These are phyloP conservation scores for Gliomastix tumulicola DNA, from an alignment of 2,329 filamentous ascomycete species.

Conservation along the genomic window DNA sequence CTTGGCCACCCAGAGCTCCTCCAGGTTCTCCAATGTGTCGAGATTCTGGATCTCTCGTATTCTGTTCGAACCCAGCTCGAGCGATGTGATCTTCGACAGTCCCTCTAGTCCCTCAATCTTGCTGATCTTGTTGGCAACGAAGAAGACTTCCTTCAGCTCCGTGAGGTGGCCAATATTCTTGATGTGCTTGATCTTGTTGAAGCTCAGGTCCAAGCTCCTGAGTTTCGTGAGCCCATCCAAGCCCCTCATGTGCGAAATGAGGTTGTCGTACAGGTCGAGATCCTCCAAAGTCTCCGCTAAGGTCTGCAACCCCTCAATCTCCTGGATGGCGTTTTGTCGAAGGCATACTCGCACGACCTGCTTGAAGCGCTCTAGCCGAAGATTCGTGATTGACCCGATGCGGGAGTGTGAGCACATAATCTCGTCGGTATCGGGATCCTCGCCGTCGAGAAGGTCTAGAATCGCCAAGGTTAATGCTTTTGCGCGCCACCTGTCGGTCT, in stretches of 20 bases:
- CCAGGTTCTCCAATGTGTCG: slow-evolving; percentile 67
- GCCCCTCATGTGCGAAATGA: slow-evolving; percentile 79
- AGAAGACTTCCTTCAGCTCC: slow-evolving; percentile 76
- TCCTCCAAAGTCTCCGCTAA: slow-evolving; percentile 67
- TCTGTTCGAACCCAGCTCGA: slow-evolving; percentile 88
- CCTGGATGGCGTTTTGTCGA: slow-evolving; percentile 82
- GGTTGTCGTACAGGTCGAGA: slow-evolving; percentile 93
- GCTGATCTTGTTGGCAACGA: slow-evolving; percentile 91
- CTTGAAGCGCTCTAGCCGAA: slow-evolving; percentile 78
- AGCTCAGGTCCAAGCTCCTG: slow-evolving; percentile 80
- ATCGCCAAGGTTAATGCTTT: not conserved
- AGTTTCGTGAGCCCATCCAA: slow-evolving; percentile 73
- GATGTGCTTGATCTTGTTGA: slow-evolving; percentile 99
- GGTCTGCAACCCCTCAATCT: slow-evolving; percentile 65
- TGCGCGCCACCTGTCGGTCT: not conserved
- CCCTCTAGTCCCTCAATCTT: slow-evolving; percentile 79
- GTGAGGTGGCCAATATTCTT: slow-evolving; percentile 76
- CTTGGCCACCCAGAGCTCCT: slow-evolving; percentile 91
- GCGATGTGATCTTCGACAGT: slow-evolving; percentile 66
- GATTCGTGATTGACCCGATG: slow-evolving; percentile 67
- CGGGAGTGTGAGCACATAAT: slow-evolving; percentile 89
- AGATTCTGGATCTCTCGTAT: slow-evolving; percentile 86
- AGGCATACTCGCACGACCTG: slow-evolving; percentile 75
- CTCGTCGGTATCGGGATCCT: slow-evolving; percentile 59
- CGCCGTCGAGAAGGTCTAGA: slow-evolving; percentile 56